phyloP scores from a whole-genome alignment of 2,329 filamentous ascomycete species.

The Alternaria infectoria region DNA sequence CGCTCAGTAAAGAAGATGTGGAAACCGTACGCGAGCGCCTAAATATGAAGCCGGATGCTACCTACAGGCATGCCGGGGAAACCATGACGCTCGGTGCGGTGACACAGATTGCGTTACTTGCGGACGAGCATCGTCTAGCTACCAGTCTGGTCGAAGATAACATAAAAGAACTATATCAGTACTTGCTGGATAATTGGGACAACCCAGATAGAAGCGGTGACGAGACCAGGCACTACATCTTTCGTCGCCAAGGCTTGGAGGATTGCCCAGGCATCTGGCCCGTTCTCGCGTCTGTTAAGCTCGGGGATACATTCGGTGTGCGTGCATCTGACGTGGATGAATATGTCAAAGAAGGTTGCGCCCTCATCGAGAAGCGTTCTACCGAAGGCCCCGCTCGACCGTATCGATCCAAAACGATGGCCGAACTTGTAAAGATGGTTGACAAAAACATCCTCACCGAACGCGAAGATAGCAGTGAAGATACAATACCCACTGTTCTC shows the following conservation, averaged over 20 bases:
- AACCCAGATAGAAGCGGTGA: not conserved
- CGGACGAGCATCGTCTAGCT: not conserved
- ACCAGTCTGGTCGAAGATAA: not conserved
- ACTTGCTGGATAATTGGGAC: not conserved
- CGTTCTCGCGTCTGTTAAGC: not conserved
- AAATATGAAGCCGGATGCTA: not conserved
- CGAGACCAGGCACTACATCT: not conserved
- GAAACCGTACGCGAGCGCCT: not conserved
- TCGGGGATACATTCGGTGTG: not conserved
- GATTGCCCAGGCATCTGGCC: not conserved
- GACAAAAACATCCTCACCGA: not conserved
- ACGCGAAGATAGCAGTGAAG: not conserved
- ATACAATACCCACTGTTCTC: not conserved
- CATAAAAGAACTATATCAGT: not conserved
- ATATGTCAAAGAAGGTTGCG: not conserved
- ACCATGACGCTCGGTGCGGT: not conserved
- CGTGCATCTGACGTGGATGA: not conserved
- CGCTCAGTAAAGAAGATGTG: not conserved
- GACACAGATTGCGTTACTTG: not conserved
- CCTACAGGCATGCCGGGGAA: not conserved
- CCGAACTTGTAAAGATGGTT: not conserved
- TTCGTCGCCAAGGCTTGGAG: not conserved
- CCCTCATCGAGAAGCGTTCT: not conserved
- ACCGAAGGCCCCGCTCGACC: not conserved
- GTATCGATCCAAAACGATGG: not conserved